These are phyloP conservation scores for Aspergillus pseudoterreus DNA, from an alignment of 2,329 filamentous ascomycete species.

Conservation along the genomic window DNA sequence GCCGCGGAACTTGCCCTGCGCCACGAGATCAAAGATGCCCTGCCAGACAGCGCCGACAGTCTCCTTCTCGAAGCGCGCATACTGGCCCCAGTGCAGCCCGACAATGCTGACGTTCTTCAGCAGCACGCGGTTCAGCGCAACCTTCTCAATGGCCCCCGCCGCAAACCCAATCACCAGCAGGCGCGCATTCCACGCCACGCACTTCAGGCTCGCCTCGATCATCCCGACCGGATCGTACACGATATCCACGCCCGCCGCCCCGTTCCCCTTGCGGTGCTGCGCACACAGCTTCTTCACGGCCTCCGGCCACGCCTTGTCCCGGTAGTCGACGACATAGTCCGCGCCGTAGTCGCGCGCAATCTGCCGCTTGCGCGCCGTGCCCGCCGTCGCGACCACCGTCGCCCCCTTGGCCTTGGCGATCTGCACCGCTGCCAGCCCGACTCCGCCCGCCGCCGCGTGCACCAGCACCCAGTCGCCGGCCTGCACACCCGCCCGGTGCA, in stretches of 20 bases:
- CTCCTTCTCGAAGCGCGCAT: conserved; percentile 68
- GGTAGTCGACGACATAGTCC: conserved; percentile 78
- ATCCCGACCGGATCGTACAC: conserved; percentile 93
- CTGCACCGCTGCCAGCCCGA: conserved; percentile 87
- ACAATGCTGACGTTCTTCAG: conserved; percentile 91
- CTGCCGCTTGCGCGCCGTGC: conserved; percentile 72
- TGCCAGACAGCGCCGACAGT: conserved; percentile 73
- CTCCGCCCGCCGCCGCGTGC: conserved; percentile 88
- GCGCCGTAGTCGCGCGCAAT: conserved; percentile 79
- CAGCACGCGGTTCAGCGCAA: conserved; percentile 86
- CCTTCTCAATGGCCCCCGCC: conserved; percentile 80
- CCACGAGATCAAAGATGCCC: conserved; percentile 74
- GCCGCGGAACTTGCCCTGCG: conserved; percentile 71
- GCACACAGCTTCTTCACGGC: conserved; percentile 66
- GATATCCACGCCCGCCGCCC: conserved; percentile 72
- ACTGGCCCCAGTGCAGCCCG: conserved; percentile 88
- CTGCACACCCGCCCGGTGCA: conserved; percentile 72
- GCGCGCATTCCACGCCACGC: conserved; percentile 87
- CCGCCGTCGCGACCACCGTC: conserved; percentile 88
- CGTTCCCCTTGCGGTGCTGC: conserved; percentile 58
- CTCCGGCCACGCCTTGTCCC: conserved; percentile 63
- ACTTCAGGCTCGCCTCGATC: conserved; percentile 83
- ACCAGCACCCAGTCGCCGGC: conserved; percentile 82
- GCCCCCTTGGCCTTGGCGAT: conserved; percentile 90
- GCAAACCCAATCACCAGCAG: conserved; percentile 88